phyloP scores from a whole-genome alignment of 495 filamentous ascomycete species.

The Daldinia childiae region DNA sequence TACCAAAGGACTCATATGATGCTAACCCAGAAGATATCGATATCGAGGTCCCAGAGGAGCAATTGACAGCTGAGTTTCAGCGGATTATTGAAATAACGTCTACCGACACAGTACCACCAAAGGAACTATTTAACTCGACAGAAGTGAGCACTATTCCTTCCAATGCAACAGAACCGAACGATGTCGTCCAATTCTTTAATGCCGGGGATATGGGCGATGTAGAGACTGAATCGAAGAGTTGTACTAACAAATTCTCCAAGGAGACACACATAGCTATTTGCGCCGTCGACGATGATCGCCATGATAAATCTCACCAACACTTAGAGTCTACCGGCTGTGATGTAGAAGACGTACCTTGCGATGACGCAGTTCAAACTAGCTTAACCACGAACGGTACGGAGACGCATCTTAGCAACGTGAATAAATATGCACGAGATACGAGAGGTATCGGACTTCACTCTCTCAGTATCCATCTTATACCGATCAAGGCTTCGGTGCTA shows the following conservation, averaged over 20 bases:
- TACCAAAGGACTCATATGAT: conserved; percentile 43
- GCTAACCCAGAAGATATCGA: conserved; percentile 59
- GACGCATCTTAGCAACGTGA: conserved; percentile 44
- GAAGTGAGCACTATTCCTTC: conserved; percentile 17
- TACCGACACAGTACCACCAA: conserved; percentile 4
- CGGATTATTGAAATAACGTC: conserved; percentile 19
- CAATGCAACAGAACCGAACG: not conserved
- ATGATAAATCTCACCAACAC: not conserved
- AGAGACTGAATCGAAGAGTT: not conserved
- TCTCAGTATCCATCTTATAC: conserved; percentile 66
- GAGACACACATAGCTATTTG: not conserved
- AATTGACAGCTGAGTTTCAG: conserved; percentile 46
- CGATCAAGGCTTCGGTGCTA: conserved; percentile 63
- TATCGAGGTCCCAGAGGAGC: conserved; percentile 55
- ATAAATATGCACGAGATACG: conserved; percentile 62
- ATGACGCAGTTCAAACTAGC: conserved; percentile 31
- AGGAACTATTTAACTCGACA: conserved; percentile 2
- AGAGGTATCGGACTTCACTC: conserved; percentile 63
- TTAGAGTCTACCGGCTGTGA: not conserved
- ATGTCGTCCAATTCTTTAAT: not conserved
- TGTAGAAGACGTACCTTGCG: conserved; percentile 26
- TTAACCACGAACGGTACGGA: conserved; percentile 13
- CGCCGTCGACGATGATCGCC: not conserved
- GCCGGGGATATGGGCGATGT: not conserved
- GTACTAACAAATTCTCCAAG: conserved; percentile 21